Conservation (phyloP, 2,329 filamentous ascomycete genomes). For the Diaporthe ampelina region DNA sequence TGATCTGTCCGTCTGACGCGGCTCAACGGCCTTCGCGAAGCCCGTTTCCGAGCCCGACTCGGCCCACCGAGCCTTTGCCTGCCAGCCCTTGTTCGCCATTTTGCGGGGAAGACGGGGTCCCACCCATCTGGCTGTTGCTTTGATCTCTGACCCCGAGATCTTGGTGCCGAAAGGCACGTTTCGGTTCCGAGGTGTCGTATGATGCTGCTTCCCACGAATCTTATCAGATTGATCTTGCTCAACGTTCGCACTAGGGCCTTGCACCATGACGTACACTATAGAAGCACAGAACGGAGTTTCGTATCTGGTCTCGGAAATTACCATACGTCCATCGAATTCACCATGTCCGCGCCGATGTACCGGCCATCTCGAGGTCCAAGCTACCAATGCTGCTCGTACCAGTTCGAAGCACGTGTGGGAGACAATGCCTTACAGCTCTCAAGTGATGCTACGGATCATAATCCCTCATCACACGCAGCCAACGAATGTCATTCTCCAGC, state of each 20-base stretch:
- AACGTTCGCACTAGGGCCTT: not conserved
- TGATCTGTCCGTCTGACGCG: slow-evolving; percentile 34
- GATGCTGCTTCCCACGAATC: slow-evolving; percentile 5
- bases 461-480: not conserved
- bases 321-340: not conserved
- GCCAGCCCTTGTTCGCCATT: not conserved
- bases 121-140: not conserved
- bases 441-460: not conserved
- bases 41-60: slow-evolving; percentile 30
- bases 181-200: slow-evolving; percentile 27
- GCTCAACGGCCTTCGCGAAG: slow-evolving; percentile 15
- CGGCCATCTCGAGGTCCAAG: not conserved
- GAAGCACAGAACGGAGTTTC: not conserved
- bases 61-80: not conserved
- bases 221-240: slow-evolving; percentile 30
- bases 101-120: slow-evolving; percentile 30
- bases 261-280: not conserved
- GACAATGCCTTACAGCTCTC: not conserved
- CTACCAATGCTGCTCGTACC: not conserved
- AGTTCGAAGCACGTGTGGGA: not conserved
- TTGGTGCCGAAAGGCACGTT: slow-evolving; percentile 13
- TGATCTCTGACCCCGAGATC: slow-evolving; percentile 18
- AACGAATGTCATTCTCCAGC: not conserved
- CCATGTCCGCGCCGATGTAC: not conserved
- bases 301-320: not conserved